Evolutionary conservation across 2,329 filamentous ascomycete genomes (phyloP).

Genomic region (Zelopaecilomyces penicillatus): DNA sequence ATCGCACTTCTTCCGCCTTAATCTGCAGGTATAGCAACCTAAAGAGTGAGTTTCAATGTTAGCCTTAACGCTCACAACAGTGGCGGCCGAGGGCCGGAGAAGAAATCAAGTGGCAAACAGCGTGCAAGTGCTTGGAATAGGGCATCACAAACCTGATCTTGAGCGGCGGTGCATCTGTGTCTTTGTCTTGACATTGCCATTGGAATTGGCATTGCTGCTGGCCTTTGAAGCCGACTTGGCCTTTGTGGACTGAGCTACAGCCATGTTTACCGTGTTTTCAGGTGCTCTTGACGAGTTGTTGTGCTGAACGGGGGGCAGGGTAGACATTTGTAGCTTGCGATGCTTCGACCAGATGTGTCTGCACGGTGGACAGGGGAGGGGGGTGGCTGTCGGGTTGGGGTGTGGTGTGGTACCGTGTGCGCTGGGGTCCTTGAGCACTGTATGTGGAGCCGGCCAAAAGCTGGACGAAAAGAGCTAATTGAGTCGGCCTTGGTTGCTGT

Average conservation of each 20-base stretch:
- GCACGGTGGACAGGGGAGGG: conserved; percentile 17
- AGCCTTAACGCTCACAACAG: conserved; percentile 11
- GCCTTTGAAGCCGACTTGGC: conserved; percentile 49
- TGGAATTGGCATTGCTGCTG: conserved; percentile 17
- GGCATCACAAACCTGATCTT: conserved; percentile 68
- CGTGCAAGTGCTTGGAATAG: not conserved
- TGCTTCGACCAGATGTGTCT: conserved; percentile 17
- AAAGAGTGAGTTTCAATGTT: conserved; percentile 14
- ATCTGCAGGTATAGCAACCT: conserved; percentile 62
- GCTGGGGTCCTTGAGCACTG: conserved; percentile 2
- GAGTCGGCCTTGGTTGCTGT: conserved; percentile 6
- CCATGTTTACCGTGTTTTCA: conserved; percentile 47
- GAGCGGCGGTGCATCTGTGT: conserved; percentile 89
- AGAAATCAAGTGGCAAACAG: too few species aligned
- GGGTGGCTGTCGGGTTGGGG: conserved; percentile 12
- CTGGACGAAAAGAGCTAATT: conserved; percentile 18
- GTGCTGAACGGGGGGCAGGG: conserved; percentile 53
- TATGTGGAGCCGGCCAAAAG: conserved; percentile 18
- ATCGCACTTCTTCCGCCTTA: conserved; percentile 62
- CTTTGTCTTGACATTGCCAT: conserved; percentile 56
- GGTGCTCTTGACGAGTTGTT: conserved; percentile 41
- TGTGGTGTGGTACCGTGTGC: conserved; percentile 4
- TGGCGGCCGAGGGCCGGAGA: too few species aligned
- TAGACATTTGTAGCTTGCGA: conserved; percentile 50
- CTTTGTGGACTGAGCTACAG: conserved; percentile 50